Evolutionary conservation across 306 rosid species (phyloP), one percentile per base, ranked within the genome.

Genomic region (Quillaja saponaria): DNA sequence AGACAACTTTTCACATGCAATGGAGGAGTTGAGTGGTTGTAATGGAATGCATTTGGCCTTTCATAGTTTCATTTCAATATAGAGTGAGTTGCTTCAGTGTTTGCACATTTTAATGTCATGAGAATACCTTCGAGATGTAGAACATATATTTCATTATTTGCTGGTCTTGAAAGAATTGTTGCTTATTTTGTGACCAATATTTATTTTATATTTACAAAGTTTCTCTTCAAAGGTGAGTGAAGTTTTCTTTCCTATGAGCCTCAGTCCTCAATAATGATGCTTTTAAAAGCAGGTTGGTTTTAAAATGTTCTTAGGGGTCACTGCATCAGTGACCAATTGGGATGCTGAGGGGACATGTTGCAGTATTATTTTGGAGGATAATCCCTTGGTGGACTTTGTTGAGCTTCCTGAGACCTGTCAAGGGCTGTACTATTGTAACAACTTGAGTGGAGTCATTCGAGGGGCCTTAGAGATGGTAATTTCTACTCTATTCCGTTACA

Each of bases 381-480:
- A 92, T 81, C 96, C 96, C 55, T 71, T 92, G 68, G 98, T 92
- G 44, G 98, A 92, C 81, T 88, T 92, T 66, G 98, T 92, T 59
- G 98, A 92, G 79, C 96, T 92, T 68, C 98, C 98, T 46, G 98
- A 92, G 63, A 81, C 78, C 46, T 92, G 95, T 57, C 98, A 92
- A 68, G 98, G 98, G 71, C 85, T 92, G 31, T 83, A 86, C 81
- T 92, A 92, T 54, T 92, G 98, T 87, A 92, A 92, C 82, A 68
- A 88, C 72, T 70, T 92, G 63, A 92, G 94, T 71, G 96, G 98
- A 69, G 98, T 92, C 37, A 82, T 92, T 28, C 73, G 96, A 84
- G 98, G 96, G 59, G 98, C 96, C 66, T 82, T 92, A 56, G 98
- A 92, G 79, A 92, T 88, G 98, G 98, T 92, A 67, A 86, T 59